Conservation (phyloP, 495 filamentous ascomycete genomes). For the Neurospora sp. region DNA sequence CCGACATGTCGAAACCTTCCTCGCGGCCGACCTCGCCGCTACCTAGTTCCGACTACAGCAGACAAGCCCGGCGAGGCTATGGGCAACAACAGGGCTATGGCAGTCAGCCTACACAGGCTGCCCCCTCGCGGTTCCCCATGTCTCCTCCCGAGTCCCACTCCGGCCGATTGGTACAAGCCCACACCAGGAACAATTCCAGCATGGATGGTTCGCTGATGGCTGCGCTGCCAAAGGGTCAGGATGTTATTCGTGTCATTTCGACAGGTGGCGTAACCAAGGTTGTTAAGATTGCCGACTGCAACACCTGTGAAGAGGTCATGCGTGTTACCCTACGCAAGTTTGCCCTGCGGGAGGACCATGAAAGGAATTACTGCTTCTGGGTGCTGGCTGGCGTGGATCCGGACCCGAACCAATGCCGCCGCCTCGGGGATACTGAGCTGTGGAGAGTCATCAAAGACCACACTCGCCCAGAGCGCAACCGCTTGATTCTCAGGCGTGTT, state of each 20-base stretch:
- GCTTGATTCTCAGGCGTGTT: constrained; percentile 82
- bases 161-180: constrained; percentile 37
- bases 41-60: constrained; percentile 41
- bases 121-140: constrained; percentile 26
- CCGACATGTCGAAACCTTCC: constrained; percentile 41
- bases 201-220: constrained; percentile 75
- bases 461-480: constrained; percentile 68
- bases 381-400: constrained; percentile 74
- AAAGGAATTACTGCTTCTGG: constrained; percentile 74
- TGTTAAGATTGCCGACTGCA: constrained; percentile 79
- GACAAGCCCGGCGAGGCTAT: constrained; percentile 25
- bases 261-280: constrained; percentile 84
- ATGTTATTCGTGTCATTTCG: constrained; percentile 85
- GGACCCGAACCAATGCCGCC: constrained; percentile 63
- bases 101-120: constrained; percentile 19
- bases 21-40: constrained; percentile 68
- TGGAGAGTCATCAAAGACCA: constrained; percentile 72
- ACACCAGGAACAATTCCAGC: constrained; percentile 57
- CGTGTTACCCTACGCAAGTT: constrained; percentile 77
- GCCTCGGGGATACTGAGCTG: constrained; percentile 73
- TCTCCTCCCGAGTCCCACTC: constrained; percentile 30
- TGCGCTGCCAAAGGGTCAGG: constrained; percentile 64
- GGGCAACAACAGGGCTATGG: constrained; percentile 30
- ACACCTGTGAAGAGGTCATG: constrained; percentile 83
- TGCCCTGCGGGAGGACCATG: constrained; percentile 60